These are phyloP conservation scores for Leccinum incarnatum DNA, from an alignment of 768 basidiomycete species.

Conservation along the genomic window DNA sequence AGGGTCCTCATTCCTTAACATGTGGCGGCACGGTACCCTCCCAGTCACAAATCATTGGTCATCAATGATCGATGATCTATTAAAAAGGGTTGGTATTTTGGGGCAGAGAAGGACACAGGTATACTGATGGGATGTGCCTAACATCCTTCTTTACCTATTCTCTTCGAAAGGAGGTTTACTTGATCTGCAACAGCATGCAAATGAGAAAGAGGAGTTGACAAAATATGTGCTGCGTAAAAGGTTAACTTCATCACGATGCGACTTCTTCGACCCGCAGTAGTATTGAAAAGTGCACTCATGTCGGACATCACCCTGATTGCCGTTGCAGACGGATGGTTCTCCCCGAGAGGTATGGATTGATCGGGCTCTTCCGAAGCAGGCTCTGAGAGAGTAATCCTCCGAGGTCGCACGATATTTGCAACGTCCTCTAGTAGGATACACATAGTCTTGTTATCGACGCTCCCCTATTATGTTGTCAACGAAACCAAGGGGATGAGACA, in stretches of 20 bases:
- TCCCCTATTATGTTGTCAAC: conserved; percentile 28
- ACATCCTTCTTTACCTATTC: conserved; percentile 22
- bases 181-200: conserved; percentile 46
- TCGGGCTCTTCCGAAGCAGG: not conserved
- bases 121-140: not conserved
- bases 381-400: conserved; percentile 19
- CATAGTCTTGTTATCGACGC: conserved; percentile 42
- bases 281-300: conserved; percentile 20
- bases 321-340: conserved; percentile 14
- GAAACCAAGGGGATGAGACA: not conserved
- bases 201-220: conserved; percentile 44
- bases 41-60: conserved; percentile 12
- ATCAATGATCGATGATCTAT: not conserved
- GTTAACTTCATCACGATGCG: conserved; percentile 58
- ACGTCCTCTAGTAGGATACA: conserved; percentile 57
- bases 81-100: not conserved
- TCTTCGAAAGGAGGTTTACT: conserved; percentile 26
- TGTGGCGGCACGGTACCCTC: conserved; percentile 16
- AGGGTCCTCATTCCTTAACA: conserved; percentile 22
- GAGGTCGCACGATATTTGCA: conserved; percentile 49
- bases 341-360: not conserved
- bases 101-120: not conserved
- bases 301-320: conserved; percentile 30
- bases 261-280: conserved; percentile 6
- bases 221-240: conserved; percentile 66